A percentile compares a stretch with the other conserved stretches of the same genome.
phyloP scores from a whole-genome alignment of 352 stramenopile species.

The Phytophthora ramorum region DNA sequence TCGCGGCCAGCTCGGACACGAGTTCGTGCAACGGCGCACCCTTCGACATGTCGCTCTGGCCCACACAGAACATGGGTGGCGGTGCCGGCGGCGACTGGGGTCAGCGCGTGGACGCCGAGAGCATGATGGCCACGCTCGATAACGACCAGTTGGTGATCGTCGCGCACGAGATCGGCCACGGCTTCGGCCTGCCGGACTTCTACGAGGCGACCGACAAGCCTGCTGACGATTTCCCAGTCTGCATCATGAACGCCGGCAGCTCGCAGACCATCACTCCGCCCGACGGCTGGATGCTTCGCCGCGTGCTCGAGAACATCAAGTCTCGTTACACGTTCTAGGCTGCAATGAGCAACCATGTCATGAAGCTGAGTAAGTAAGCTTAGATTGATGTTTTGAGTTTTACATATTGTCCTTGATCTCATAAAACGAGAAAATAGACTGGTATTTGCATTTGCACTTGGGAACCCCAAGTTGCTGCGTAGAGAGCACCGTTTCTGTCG shows the following conservation, averaged over 20 bases:
- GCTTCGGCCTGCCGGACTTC: conserved; percentile 23
- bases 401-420: not conserved
- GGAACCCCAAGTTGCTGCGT: too few relatives aligned
- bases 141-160: not conserved
- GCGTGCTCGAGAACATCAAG: conserved; percentile 10
- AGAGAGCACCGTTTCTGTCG: too few relatives aligned
- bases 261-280: conserved; percentile 12
- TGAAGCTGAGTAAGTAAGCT: too few relatives aligned
- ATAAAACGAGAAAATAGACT: too few relatives aligned
- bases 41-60: conserved; percentile 50
- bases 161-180: not conserved
- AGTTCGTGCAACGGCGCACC: conserved; percentile 30
- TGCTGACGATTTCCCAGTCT: conserved; percentile 1
- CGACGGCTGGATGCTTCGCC: conserved; percentile 21
- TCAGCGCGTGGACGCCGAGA: conserved; percentile 34
- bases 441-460: too few relatives aligned
- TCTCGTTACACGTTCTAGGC: conserved; percentile 20
- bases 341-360: too few relatives aligned
- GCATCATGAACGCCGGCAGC: conserved; percentile 11
- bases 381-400: not conserved
- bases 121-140: conserved; percentile 24
- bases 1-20: conserved; percentile 30
- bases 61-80: conserved; percentile 15
- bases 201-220: conserved; percentile 1
- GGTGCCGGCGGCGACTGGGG: conserved; percentile 26